A percentile compares a stretch with the other conserved stretches of the same genome.
Evolutionary conservation across 2,329 filamentous ascomycete genomes (phyloP).

Genomic region (Ambrosiella cleistominuta): DNA sequence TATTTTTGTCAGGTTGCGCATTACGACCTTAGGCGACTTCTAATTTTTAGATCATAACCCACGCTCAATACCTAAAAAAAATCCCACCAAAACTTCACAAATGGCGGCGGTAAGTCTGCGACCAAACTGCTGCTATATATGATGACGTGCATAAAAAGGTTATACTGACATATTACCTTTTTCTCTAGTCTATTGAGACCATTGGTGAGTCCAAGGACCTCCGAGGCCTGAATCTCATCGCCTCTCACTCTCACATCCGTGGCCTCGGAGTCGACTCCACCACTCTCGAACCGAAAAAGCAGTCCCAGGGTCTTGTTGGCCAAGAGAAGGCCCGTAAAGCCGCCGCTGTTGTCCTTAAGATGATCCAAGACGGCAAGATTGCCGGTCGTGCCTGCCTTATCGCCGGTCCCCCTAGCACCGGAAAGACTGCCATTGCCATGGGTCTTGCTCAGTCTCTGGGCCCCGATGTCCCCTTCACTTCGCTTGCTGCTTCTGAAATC

Average conservation of each 20-base stretch:
- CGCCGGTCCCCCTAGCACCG: conserved; percentile 87
- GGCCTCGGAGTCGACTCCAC: conserved; percentile 86
- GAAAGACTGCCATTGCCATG: conserved; percentile 97
- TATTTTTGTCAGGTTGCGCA: background rate
- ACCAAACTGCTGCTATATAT: background rate
- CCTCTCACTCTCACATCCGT: conserved; percentile 93
- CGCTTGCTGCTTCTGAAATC: conserved; percentile 88
- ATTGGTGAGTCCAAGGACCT: conserved; percentile 93
- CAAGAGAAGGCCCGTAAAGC: conserved; percentile 95
- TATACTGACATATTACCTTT: background rate
- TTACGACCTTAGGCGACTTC: background rate
- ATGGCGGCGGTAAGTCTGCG: conserved; percentile 35
- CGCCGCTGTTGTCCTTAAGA: conserved; percentile 87
- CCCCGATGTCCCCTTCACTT: conserved; percentile 87
- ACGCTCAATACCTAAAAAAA: no score
- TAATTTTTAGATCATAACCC: background rate
- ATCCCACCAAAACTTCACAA: conserved; percentile 14
- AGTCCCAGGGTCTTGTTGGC: conserved; percentile 85
- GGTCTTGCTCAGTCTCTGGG: conserved; percentile 95
- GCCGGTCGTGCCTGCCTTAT: conserved; percentile 88
- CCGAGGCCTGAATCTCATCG: conserved; percentile 89
- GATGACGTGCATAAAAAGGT: background rate
- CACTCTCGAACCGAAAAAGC: conserved; percentile 67
- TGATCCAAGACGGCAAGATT: conserved; percentile 98
- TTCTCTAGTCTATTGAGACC: conserved; percentile 44